A percentile compares a stretch with the other conserved stretches of the same genome.
Conservation (phyloP, 2,329 filamentous ascomycete species). For the Colletotrichum tanaceti region DNA sequence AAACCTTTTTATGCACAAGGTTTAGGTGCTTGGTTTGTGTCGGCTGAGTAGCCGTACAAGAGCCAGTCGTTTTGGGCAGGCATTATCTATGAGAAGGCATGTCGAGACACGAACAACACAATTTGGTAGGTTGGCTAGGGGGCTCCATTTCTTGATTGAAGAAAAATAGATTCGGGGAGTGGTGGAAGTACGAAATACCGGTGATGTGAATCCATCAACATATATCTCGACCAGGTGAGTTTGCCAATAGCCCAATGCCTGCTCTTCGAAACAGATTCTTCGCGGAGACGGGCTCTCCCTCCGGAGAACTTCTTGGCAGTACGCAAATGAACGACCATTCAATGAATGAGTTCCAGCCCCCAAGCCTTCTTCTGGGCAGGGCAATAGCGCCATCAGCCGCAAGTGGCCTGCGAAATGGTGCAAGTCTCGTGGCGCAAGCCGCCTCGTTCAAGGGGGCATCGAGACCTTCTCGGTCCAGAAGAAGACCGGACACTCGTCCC, state of each 20-base stretch:
- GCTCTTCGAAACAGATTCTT: neutral
- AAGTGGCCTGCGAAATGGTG: neutral
- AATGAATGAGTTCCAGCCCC: neutral
- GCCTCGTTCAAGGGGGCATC: neutral
- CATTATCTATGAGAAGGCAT: neutral
- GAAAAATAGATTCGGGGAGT: neutral
- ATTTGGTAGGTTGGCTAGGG: neutral
- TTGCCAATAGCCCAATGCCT: neutral
- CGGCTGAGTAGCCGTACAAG: neutral
- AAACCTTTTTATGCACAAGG: neutral
- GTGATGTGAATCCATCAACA: neutral
- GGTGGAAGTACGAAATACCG: neutral
- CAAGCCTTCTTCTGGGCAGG: neutral
- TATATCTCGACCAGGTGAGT: neutral
- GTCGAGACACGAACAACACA: neutral
- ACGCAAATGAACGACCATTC: neutral
- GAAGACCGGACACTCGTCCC: neutral
- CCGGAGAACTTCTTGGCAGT: neutral
- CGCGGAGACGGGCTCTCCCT: neutral
- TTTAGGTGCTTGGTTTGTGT: neutral
- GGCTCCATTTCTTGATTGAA: neutral
- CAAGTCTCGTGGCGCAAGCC: neutral
- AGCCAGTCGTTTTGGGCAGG: neutral
- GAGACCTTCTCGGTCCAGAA: neutral
- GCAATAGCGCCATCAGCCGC: neutral